These are phyloP conservation scores for Chaetomium tenue DNA, from an alignment of 495 filamentous ascomycete genomes.

Conservation along the genomic window DNA sequence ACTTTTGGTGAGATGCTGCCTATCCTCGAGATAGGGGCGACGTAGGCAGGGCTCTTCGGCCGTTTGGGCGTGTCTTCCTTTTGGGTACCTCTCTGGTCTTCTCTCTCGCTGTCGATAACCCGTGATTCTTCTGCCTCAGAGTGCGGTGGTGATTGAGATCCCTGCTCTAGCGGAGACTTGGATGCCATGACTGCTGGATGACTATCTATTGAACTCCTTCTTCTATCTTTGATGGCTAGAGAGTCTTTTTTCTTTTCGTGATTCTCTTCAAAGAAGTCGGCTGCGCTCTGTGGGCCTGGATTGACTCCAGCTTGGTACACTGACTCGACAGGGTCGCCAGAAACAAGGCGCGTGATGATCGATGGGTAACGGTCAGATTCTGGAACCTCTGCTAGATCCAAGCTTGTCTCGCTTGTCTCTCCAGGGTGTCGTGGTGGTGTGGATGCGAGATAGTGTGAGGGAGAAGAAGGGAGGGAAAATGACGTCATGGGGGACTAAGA, in stretches of 20 bases:
- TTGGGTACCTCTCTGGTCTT: conserved; percentile 11
- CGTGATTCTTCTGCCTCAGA: neutral
- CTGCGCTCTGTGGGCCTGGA: neutral
- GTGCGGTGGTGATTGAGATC: neutral
- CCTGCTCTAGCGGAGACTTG: neutral
- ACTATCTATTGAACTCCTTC: neutral
- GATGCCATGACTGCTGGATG: conserved; percentile 12
- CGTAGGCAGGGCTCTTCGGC: conserved; percentile 33
- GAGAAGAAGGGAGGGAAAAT: neutral
- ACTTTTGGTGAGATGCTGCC: conserved; percentile 24
- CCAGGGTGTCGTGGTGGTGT: neutral
- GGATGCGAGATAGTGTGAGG: neutral
- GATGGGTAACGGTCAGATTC: neutral
- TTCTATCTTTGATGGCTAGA: neutral
- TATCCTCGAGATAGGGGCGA: conserved; percentile 37
- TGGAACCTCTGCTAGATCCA: conserved; percentile 1
- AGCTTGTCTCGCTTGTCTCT: conserved; percentile 8
- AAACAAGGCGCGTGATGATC: conserved; percentile 1
- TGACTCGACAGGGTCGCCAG: neutral
- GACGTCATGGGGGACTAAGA: conserved; percentile 12
- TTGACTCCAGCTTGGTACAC: neutral
- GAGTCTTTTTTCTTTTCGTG: neutral
- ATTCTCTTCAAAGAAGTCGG: neutral
- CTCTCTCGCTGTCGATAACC: conserved; percentile 5
- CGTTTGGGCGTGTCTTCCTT: conserved; percentile 15